phyloP scores from a whole-genome alignment of 306 rosid genomes.

The Lagenaria siceraria region DNA sequence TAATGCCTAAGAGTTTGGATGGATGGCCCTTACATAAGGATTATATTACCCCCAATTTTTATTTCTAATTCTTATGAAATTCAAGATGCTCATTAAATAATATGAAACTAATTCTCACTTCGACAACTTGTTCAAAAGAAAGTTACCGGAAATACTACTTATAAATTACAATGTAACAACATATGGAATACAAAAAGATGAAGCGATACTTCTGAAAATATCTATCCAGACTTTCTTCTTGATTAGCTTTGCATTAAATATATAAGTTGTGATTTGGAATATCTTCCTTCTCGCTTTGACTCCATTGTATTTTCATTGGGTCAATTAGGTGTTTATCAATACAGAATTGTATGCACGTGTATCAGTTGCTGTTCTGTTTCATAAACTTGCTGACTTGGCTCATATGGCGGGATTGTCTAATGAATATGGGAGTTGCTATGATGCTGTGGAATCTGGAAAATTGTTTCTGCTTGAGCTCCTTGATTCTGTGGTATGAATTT shows the following conservation, averaged over 20 bases:
- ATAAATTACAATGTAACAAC: not conserved
- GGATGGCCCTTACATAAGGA: too few species aligned
- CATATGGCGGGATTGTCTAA: slow-evolving; percentile 33
- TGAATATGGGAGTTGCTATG: slow-evolving; percentile 27
- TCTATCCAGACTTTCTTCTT: not conserved
- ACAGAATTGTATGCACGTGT: slow-evolving; percentile 95
- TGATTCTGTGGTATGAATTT: slow-evolving; percentile 54
- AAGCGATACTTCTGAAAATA: not conserved
- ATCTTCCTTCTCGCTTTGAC: slow-evolving; percentile 4
- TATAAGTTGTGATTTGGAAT: not conserved
- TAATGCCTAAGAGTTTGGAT: too few species aligned
- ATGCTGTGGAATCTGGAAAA: slow-evolving; percentile 65
- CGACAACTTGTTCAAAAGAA: too few species aligned
- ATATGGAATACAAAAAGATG: not conserved
- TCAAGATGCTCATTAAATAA: too few species aligned
- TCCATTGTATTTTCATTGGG: slow-evolving; percentile 8
- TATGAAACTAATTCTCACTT: too few species aligned
- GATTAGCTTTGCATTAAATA: not conserved
- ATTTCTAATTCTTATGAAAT: too few species aligned
- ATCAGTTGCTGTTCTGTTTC: slow-evolving; percentile 81
- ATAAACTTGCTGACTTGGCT: slow-evolving; percentile 62
- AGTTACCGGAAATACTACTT: not conserved
- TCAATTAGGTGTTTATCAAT: slow-evolving; percentile 71
- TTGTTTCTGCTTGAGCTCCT: slow-evolving; percentile 80
- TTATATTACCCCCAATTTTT: too few species aligned